phyloP scores from a whole-genome alignment of 768 basidiomycete species.

The Russula compacta region DNA sequence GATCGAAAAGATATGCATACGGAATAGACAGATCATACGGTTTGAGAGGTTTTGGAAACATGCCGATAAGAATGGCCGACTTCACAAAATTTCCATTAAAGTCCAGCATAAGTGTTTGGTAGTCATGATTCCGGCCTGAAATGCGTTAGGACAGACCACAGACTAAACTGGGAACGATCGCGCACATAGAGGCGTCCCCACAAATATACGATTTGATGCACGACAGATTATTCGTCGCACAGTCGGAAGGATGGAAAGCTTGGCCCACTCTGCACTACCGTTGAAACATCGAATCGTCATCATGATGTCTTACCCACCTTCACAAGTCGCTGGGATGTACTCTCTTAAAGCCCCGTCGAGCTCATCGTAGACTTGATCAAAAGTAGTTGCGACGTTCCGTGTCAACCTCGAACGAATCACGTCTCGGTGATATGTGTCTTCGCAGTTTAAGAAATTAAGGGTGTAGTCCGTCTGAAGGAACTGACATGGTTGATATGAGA shows the following conservation, averaged over 20 bases:
- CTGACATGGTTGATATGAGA: neutral
- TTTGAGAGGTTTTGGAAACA: constrained; percentile 34
- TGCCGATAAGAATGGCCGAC: constrained; percentile 26
- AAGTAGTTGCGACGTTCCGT: neutral
- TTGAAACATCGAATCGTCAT: neutral
- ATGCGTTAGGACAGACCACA: neutral
- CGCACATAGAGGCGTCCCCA: constrained; percentile 36
- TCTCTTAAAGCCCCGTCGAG: neutral
- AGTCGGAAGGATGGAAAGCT: constrained; percentile 21
- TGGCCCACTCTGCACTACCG: constrained; percentile 30
- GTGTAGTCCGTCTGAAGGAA: neutral
- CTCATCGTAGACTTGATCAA: neutral
- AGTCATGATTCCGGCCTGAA: constrained; percentile 36
- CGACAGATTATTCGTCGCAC: neutral
- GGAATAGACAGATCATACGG: constrained; percentile 28
- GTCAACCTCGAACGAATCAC: neutral
- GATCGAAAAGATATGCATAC: too few relatives aligned
- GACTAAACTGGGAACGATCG: neutral
- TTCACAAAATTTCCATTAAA: constrained; percentile 32
- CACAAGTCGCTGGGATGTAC: neutral
- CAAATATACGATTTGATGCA: constrained; percentile 23
- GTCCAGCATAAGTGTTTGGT: constrained; percentile 29
- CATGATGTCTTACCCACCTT: neutral
- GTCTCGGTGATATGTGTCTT: neutral
- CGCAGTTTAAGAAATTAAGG: neutral